Evolutionary conservation across 2,329 filamentous ascomycete species (phyloP), one percentile per base, ranked within the genome.

Genomic region (Claviceps africana): DNA sequence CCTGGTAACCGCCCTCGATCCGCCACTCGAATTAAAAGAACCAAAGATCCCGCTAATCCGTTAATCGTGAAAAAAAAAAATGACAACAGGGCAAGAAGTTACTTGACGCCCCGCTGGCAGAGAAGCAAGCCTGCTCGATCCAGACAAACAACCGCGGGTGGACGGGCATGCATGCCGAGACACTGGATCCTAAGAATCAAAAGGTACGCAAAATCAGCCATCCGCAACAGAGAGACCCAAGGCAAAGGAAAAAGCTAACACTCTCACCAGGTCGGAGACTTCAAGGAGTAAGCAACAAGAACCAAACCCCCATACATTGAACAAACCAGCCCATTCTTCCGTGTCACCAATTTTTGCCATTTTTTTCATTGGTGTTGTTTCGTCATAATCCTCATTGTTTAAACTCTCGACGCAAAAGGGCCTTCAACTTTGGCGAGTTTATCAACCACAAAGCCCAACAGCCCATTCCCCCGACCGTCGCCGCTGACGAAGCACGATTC

Each of bases 361-460:
- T 7, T 31, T 9, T 28, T 28, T 30, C 21, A 33, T 11, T 10
- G 4, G 10, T 13, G 2, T 15, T 35, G 4, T 4, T 35, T 15
- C 13, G 10, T 35, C 13, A 10, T 11, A 2, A 13, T 35, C 15
- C 13, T 35, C 15, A 35, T 35, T 15, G 2, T 35, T 11, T 45
- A 54, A 53, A 43, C 43, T 51, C 51, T 48, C 43, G 40, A 8
- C 15, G 28, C 43, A 47, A 7, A 52, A 93, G 89, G 72, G 88
- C 85, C 39, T 91, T 97, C 75, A 98, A 97, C 71, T 85, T 97
- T 62, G 88, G 85, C 57, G 81, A 88, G 59, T 95, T 93, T 64
- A 64, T 72, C 53, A 59, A 81, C 56, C 76, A 80, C 58, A 81
- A 82, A 67, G 77, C 85, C 15, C 81, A 85, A 56, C 91, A 97